A percentile compares a stretch with the other conserved stretches of the same genome.
Conservation (phyloP, 371 early-diverging fungal species). For the Actinomucor elegans region DNA sequence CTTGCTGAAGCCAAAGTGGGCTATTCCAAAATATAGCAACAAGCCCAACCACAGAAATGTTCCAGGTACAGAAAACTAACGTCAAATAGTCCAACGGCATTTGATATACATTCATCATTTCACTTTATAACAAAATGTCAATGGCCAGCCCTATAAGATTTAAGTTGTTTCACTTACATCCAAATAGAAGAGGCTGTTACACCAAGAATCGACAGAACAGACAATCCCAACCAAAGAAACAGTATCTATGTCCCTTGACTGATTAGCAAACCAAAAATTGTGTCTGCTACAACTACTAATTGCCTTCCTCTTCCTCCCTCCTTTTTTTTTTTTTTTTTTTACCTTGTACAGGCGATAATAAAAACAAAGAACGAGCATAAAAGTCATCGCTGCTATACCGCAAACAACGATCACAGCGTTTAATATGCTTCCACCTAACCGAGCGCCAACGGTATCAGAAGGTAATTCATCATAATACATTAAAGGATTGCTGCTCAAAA, state of each 20-base stretch:
- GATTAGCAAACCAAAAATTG: too few relatives aligned
- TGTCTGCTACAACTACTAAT: neutral
- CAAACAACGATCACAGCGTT: slow-evolving; percentile 15
- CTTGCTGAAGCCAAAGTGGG: slow-evolving; percentile 28
- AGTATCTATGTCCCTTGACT: slow-evolving; percentile 8
- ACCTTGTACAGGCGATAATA: slow-evolving; percentile 26
- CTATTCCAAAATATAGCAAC: slow-evolving; percentile 24
- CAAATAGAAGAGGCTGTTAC: slow-evolving; percentile 17
- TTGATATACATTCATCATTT: slow-evolving; percentile 16
- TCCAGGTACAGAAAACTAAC: slow-evolving; percentile 16
- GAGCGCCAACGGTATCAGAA: slow-evolving; percentile 11
- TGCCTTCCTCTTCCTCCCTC: neutral
- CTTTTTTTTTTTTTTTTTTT: too few relatives aligned
- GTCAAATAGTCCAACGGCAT: slow-evolving; percentile 23
- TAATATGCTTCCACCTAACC: slow-evolving; percentile 18
- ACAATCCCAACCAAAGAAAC: slow-evolving; percentile 26
- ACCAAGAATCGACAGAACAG: slow-evolving; percentile 22
- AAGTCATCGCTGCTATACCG: slow-evolving; percentile 16
- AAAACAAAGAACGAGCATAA: slow-evolving; percentile 25
- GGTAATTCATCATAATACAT: slow-evolving; percentile 16
- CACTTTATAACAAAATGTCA: slow-evolving; percentile 2
- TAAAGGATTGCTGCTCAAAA: slow-evolving; percentile 17
- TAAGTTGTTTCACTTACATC: slow-evolving; percentile 12
- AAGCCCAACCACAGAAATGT: slow-evolving; percentile 19
- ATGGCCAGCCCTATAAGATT: neutral